Conservation (phyloP, 352 stramenopile species). For the Globisporangium paroecandrum region DNA sequence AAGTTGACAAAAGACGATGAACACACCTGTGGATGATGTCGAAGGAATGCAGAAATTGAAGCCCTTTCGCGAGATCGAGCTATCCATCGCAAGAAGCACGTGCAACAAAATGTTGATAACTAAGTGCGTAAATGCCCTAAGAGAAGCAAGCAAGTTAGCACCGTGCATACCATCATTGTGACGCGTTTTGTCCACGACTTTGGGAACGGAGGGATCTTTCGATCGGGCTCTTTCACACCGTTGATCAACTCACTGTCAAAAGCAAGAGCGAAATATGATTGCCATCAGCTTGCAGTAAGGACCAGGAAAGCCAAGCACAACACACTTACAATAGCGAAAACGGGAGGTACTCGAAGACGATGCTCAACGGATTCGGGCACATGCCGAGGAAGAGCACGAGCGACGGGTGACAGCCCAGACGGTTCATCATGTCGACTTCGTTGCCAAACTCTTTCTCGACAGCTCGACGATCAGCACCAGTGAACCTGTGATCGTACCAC, state of each 20-base stretch:
- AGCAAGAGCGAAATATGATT: not conserved
- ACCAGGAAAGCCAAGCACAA: not conserved
- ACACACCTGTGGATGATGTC: constrained; percentile 72
- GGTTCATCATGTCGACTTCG: constrained; percentile 70
- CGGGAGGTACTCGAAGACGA: constrained; percentile 74
- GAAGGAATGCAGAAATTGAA: constrained; percentile 81
- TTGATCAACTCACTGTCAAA: constrained; percentile 69
- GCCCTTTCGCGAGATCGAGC: constrained; percentile 62
- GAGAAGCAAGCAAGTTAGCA: not conserved
- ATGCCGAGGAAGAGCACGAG: constrained; percentile 69
- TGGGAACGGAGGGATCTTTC: constrained; percentile 59
- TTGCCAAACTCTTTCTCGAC: constrained; percentile 76
- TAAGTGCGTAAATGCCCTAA: not conserved
- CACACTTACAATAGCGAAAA: constrained; percentile 72
- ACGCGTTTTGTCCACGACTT: constrained; percentile 76
- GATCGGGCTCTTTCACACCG: constrained; percentile 45
- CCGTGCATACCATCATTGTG: constrained; percentile 60
- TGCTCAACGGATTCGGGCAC: constrained; percentile 51
- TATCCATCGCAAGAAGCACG: constrained; percentile 18
- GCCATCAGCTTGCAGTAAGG: too few relatives aligned
- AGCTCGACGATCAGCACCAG: constrained; percentile 31
- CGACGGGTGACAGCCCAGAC: constrained; percentile 60
- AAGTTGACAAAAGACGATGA: not conserved
- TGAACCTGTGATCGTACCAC: constrained; percentile 36
- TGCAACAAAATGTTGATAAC: not conserved